Percentiles rank a stretch among this genome's conserved stretches.
phyloP scores from a whole-genome alignment of 257 asterid genomes.

The Gynochthodes officinalis region DNA sequence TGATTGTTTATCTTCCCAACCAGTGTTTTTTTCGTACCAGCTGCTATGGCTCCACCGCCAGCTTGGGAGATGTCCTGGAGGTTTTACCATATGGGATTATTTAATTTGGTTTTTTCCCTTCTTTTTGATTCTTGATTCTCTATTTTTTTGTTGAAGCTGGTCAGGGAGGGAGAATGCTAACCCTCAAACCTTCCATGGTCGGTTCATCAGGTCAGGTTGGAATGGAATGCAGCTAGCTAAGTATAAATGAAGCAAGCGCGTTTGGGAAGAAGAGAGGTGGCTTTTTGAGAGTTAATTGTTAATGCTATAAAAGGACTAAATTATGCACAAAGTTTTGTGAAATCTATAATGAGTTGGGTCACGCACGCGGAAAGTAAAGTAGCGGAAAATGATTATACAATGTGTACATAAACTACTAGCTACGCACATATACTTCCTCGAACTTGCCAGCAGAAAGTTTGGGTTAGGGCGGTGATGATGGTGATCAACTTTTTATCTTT shows the following conservation, averaged over 20 bases:
- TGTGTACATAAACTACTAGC: neutral
- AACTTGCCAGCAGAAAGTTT: conserved; percentile 38
- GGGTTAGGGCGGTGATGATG: neutral
- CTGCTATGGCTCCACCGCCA: conserved; percentile 55
- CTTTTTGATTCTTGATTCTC: neutral
- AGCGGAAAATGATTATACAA: conserved; percentile 14
- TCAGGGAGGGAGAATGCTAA: too few species aligned
- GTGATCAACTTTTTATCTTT: neutral
- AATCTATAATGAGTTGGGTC: conserved; percentile 41
- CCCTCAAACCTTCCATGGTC: conserved; percentile 20
- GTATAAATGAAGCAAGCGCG: conserved; percentile 38
- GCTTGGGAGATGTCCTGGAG: conserved; percentile 41
- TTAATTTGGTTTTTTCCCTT: neutral
- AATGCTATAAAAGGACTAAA: conserved; percentile 30
- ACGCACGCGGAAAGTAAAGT: conserved; percentile 57
- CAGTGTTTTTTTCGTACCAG: conserved; percentile 20
- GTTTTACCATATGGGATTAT: conserved; percentile 21
- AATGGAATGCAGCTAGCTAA: neutral
- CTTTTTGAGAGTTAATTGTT: too few species aligned
- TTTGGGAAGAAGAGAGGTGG: too few species aligned
- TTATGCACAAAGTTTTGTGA: conserved; percentile 34
- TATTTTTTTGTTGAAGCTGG: neutral
- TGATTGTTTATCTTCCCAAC: conserved; percentile 18
- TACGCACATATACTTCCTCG: conserved; percentile 18
- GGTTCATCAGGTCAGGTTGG: conserved; percentile 23